Conservation (phyloP, 2,329 filamentous ascomycete species). For the Cladosporium cucumerinum region DNA sequence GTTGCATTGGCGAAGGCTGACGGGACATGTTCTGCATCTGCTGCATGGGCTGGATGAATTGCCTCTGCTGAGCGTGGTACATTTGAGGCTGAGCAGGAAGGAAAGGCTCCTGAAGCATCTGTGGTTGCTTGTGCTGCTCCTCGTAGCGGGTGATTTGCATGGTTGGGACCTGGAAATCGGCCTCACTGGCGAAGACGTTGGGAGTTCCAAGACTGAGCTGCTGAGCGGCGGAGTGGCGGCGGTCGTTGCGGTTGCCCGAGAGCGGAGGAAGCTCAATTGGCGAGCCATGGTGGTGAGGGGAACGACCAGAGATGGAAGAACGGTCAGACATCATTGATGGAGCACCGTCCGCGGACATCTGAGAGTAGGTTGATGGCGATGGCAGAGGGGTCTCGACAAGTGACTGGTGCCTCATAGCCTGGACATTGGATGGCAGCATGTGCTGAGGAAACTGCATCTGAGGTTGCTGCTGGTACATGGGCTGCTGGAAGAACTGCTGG, state of each 20-base stretch:
- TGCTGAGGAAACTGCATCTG: slow-evolving; percentile 31
- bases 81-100: slow-evolving; percentile 28
- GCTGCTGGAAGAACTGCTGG: slow-evolving; percentile 18
- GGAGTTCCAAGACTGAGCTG: slow-evolving; percentile 38
- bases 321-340: slow-evolving; percentile 70
- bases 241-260: slow-evolving; percentile 29
- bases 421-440: slow-evolving; percentile 31
- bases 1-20: slow-evolving; percentile 17
- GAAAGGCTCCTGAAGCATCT: slow-evolving; percentile 37
- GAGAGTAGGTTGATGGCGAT: slow-evolving; percentile 61
- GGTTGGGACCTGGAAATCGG: slow-evolving; percentile 31
- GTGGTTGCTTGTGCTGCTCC: slow-evolving; percentile 28
- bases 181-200: slow-evolving; percentile 31
- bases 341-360: slow-evolving; percentile 60
- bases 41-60: slow-evolving; percentile 28
- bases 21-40: slow-evolving; percentile 22
- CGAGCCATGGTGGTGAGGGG: slow-evolving; percentile 43
- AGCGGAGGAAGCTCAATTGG: slow-evolving; percentile 45
- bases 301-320: slow-evolving; percentile 45
- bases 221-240: slow-evolving; percentile 32
- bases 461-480: slow-evolving; percentile 23
- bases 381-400: slow-evolving; percentile 57
- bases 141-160: slow-evolving; percentile 31
- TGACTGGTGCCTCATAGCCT: slow-evolving; percentile 26
- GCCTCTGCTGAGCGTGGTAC: slow-evolving; percentile 23